Percentiles rank a stretch among this genome's conserved stretches.
Conservation (phyloP, 2,329 filamentous ascomycete species). For the Aspergillus sp. region DNA sequence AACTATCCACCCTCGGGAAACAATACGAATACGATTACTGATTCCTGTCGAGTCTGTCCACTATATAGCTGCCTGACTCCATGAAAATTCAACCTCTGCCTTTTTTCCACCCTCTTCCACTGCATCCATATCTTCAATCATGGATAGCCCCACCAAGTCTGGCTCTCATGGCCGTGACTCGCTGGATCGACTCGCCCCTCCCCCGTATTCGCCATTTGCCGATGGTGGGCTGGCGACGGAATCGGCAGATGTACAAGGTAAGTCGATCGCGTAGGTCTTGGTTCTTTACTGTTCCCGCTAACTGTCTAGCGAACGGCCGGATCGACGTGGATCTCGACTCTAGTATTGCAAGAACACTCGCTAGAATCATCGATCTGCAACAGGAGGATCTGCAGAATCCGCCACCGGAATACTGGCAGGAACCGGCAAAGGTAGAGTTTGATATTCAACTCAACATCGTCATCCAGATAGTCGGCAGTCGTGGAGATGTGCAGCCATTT, state of each 20-base stretch:
- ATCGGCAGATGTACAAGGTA: slow-evolving; percentile 2
- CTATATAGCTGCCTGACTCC: too few species aligned
- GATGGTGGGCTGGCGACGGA: not conserved
- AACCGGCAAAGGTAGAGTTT: not conserved
- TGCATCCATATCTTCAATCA: too few species aligned
- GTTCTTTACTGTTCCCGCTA: not conserved
- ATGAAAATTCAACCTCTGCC: too few species aligned
- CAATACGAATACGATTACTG: too few species aligned
- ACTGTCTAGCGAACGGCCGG: slow-evolving; percentile 14
- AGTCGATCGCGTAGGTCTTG: not conserved
- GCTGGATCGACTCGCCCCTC: not conserved
- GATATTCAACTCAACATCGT: slow-evolving; percentile 52
- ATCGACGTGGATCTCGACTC: slow-evolving; percentile 20
- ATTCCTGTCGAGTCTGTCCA: too few species aligned
- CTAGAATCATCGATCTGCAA: slow-evolving; percentile 15
- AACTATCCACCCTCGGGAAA: too few species aligned
- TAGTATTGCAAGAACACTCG: slow-evolving; percentile 16
- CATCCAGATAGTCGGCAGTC: slow-evolving; percentile 68
- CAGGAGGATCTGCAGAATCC: slow-evolving; percentile 6
- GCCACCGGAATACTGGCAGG: not conserved
- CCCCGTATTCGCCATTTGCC: slow-evolving; percentile 2
- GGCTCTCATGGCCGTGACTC: too few species aligned
- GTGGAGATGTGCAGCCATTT: slow-evolving; percentile 73
- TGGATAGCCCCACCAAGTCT: too few species aligned
- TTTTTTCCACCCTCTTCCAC: too few species aligned